Base-by-base conservation (phyloP, 1,284 basidiomycete species). In the Fistulina hepatica region DNA sequence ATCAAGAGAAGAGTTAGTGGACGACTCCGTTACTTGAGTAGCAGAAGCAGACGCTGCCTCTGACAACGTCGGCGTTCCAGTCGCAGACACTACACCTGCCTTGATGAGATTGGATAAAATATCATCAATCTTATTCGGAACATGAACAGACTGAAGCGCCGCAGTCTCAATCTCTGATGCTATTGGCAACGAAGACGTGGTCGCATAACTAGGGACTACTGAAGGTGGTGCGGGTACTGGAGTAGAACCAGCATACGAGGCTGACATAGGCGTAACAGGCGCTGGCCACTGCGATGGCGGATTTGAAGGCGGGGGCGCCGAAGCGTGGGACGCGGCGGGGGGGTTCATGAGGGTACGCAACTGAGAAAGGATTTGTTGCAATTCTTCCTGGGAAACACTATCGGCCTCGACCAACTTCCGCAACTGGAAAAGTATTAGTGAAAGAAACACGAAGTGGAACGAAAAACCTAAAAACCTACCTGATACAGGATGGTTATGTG, bases 321-420 rank as follows among this genome's bases (percentile, higher is more conserved):
- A 53, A 25, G 50, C 37, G 15, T 62, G 52, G 26, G 65, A 59
- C 21, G 66, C 53, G 16, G 61, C 50, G 37, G 60, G 57, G 42
- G 65, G 57, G 36, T 73, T 70, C 19, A 76, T 68, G 13, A 91
- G 60, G 21, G 69, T 67, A 24, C 83, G 78, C 5, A 94, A 58
- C 52, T 91, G 86, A 22, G 62, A 58, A 1, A 90, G 67, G 39
- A 94, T 92, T 52, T 89, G 83, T 27, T 69, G 67, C 20, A 93
- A 65, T 52, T 93, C 84, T 19, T 76, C 73, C 48, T 82, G 77
- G 2, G 85, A 85, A 12, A 92, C 77, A 11, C 82, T 15, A 13
- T 43, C 81, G 2, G 76, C 71, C 51, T 84, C 77, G 1, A 91
- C 81, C 22, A 91, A 64, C 37, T 68, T 70, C 36, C 81, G 79